Conservation (phyloP, 768 basidiomycete species). For the Tylopilus balloui region DNA sequence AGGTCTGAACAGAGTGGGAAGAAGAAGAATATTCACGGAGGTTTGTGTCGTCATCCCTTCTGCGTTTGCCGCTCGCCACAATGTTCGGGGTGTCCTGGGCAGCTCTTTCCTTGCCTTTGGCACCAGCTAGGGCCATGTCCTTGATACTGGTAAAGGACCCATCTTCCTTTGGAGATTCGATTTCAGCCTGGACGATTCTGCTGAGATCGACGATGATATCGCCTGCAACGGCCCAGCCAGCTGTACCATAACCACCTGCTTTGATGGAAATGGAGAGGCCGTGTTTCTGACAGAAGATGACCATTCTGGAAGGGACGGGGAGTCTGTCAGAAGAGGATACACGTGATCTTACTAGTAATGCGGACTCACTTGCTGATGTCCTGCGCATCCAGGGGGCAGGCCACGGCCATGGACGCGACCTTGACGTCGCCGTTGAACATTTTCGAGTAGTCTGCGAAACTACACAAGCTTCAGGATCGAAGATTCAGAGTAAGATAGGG, state of each 20-base stretch:
- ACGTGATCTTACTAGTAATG: constrained; percentile 1
- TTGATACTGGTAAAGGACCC: constrained; percentile 58
- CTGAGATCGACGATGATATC: constrained; percentile 81
- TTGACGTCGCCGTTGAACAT: constrained; percentile 80
- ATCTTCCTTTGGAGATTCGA: constrained; percentile 53
- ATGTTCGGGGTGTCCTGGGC: constrained; percentile 7
- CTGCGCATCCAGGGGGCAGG: constrained; percentile 69
- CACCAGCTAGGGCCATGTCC: constrained; percentile 47
- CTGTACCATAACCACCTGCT: constrained; percentile 88
- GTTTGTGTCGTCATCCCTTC: constrained; percentile 50
- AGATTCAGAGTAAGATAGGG: neutral
- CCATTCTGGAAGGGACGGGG: constrained; percentile 40
- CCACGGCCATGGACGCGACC: constrained; percentile 56
- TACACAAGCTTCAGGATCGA: constrained; percentile 8
- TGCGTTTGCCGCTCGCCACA: constrained; percentile 43
- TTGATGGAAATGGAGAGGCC: constrained; percentile 74
- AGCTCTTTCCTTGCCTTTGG: constrained; percentile 50
- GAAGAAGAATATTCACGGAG: constrained; percentile 53
- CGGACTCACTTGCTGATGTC: constrained; percentile 75
- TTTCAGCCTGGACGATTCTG: constrained; percentile 60
- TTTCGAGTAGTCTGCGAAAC: constrained; percentile 31
- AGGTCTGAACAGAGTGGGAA: constrained; percentile 49
- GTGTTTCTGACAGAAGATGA: constrained; percentile 72
- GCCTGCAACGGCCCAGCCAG: constrained; percentile 84
- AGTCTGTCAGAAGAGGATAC: constrained; percentile 4